These are phyloP conservation scores for Pleurotus salmoneostramineus DNA, from an alignment of 768 basidiomycete species.

Conservation along the genomic window DNA sequence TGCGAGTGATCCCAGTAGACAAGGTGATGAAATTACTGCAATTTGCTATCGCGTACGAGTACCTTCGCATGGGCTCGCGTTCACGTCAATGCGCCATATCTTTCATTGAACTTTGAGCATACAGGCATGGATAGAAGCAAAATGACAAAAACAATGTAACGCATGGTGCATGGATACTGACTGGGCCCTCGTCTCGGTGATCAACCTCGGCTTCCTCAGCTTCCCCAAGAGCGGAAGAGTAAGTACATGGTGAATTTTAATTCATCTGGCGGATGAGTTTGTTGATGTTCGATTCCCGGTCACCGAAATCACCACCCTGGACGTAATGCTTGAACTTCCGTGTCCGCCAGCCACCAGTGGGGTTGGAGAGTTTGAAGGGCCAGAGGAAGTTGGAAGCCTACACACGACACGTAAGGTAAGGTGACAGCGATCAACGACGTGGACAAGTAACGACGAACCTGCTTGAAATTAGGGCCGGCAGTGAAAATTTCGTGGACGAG, in stretches of 20 bases:
- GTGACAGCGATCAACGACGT: not conserved
- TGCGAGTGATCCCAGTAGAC: not conserved
- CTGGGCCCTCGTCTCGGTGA: not conserved
- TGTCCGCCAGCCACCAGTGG: conserved; percentile 95
- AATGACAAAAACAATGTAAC: conserved; percentile 1
- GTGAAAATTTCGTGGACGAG: conserved; percentile 96
- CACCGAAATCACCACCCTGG: conserved; percentile 95
- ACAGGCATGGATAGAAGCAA: conserved; percentile 3
- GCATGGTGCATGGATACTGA: conserved; percentile 4
- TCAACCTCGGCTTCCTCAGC: no score
- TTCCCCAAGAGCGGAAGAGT: not conserved
- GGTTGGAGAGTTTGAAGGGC: conserved; percentile 99
- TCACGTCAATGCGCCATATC: conserved; percentile 1
- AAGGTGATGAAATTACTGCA: not conserved
- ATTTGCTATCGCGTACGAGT: not conserved
- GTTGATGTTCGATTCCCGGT: conserved; percentile 97
- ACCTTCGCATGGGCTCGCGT: not conserved
- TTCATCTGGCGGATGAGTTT: conserved; percentile 96
- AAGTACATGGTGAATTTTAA: conserved; percentile 26
- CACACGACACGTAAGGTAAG: not conserved
- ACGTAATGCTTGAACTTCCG: conserved; percentile 98
- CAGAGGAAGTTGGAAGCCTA: conserved; percentile 94
- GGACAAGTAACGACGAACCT: conserved; percentile 47
- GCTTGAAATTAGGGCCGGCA: conserved; percentile 98
- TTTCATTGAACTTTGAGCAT: conserved; percentile 1